Conservation (phyloP, 352 stramenopile species). For the Globisporangium okanoganense region DNA sequence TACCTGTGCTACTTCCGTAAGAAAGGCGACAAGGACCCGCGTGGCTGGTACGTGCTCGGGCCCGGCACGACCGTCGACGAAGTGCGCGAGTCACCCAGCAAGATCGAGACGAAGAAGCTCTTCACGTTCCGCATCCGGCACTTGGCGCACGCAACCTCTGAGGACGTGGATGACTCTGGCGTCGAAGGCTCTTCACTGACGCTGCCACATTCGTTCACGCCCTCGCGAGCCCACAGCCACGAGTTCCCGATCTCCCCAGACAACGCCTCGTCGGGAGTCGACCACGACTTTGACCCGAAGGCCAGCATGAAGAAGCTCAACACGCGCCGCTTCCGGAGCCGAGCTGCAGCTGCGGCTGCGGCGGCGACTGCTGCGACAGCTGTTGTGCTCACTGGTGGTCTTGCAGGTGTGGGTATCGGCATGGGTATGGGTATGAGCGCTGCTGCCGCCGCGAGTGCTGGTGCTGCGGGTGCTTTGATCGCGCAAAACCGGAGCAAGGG, state of each 20-base stretch:
- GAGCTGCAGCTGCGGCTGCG: constrained; percentile 58
- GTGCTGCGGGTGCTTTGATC: constrained; percentile 64
- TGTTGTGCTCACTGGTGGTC: constrained; percentile 69
- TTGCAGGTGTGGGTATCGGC: constrained; percentile 74
- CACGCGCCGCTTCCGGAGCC: constrained; percentile 58
- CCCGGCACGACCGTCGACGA: constrained; percentile 81
- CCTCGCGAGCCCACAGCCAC: constrained; percentile 13
- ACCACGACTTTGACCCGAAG: constrained; percentile 38
- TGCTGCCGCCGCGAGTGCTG: constrained; percentile 67
- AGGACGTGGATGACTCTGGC: constrained; percentile 19
- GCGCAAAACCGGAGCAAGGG: constrained; percentile 67
- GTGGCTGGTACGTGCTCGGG: constrained; percentile 76
- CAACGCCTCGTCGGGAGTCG: constrained; percentile 11
- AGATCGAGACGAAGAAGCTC: constrained; percentile 85
- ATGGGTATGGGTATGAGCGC: constrained; percentile 81
- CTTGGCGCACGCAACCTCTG: constrained; percentile 35
- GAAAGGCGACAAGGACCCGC: constrained; percentile 80
- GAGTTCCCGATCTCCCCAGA: constrained; percentile 27
- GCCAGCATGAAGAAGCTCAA: constrained; percentile 39
- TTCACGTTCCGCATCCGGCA: constrained; percentile 83
- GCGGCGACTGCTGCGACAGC: constrained; percentile 74
- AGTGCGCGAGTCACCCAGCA: constrained; percentile 78
- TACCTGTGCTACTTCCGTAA: constrained; percentile 84
- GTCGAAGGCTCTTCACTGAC: constrained; percentile 31
- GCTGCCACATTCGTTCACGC: constrained; percentile 16